Evolutionary conservation across 2,329 filamentous ascomycete species (phyloP).

Genomic region (Ascochyta rabiei): DNA sequence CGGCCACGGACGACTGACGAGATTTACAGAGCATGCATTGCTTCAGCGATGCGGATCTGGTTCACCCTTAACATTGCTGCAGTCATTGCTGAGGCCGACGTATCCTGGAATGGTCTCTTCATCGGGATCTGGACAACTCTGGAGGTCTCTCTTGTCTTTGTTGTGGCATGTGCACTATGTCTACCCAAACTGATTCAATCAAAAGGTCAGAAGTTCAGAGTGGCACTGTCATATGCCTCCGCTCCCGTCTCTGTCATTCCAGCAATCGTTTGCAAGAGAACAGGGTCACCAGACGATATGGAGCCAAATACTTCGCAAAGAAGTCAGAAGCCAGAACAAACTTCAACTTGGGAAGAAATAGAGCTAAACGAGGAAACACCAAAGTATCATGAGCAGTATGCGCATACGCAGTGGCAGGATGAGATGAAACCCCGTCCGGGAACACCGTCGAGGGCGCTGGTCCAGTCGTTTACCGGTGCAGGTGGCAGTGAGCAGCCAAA

Average conservation of each 20-base stretch:
- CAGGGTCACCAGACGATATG: background rate
- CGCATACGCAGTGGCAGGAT: conserved; percentile 9
- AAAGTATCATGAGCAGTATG: conserved; percentile 1
- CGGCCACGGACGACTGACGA: background rate
- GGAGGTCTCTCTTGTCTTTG: conserved; percentile 36
- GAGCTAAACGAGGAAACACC: conserved; percentile 1
- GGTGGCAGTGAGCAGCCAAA: background rate
- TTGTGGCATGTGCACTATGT: conserved; percentile 35
- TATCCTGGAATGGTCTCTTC: conserved; percentile 35
- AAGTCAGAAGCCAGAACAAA: background rate
- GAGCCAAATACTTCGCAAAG: background rate
- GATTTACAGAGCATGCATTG: conserved; percentile 28
- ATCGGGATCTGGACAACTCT: conserved; percentile 36
- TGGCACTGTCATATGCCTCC: conserved; percentile 27
- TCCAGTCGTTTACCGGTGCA: background rate
- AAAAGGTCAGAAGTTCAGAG: conserved; percentile 25
- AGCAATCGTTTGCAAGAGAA: conserved; percentile 7
- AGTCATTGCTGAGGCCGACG: conserved; percentile 28
- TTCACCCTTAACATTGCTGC: conserved; percentile 32
- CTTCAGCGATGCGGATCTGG: conserved; percentile 37
- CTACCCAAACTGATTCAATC: conserved; percentile 34
- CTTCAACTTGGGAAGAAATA: conserved; percentile 7
- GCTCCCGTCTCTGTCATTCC: conserved; percentile 15
- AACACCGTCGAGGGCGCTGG: background rate
- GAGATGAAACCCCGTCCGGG: background rate